These are phyloP conservation scores for Cicer pinnatifidum DNA, from an alignment of 306 rosid genomes.

Conservation along the genomic window DNA sequence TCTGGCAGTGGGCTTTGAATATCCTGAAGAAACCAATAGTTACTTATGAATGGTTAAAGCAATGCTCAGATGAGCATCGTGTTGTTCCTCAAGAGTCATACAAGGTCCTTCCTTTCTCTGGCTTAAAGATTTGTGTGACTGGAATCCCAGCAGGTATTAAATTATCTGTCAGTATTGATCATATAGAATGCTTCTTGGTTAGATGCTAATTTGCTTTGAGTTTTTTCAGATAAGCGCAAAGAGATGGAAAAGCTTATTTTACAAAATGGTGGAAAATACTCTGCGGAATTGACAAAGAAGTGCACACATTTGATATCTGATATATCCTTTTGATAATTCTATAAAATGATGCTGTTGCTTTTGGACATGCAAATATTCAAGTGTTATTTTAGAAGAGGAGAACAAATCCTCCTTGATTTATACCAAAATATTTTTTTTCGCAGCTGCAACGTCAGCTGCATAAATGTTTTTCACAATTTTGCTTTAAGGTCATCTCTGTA, in stretches of 20 bases:
- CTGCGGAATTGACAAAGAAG: constrained; percentile 78
- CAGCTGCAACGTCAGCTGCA: constrained; percentile 13
- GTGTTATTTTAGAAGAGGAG: constrained; percentile 15
- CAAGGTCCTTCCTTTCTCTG: constrained; percentile 88
- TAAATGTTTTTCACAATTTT: constrained; percentile 31
- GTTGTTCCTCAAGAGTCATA: constrained; percentile 88
- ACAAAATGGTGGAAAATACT: constrained; percentile 90
- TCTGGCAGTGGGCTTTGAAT: constrained; percentile 91
- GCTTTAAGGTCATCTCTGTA: constrained; percentile 9
- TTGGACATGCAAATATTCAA: constrained; percentile 37
- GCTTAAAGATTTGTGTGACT: constrained; percentile 84
- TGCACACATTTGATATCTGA: constrained; percentile 92
- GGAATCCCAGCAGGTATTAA: constrained; percentile 78
- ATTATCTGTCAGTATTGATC: constrained; percentile 45
- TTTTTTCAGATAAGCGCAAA: constrained; percentile 75
- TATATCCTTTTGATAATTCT: constrained; percentile 72
- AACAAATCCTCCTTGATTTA: constrained; percentile 25
- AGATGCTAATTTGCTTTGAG: constrained; percentile 47
- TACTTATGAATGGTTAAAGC: constrained; percentile 79
- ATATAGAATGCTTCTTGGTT: constrained; percentile 38
- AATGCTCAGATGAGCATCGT: constrained; percentile 92
- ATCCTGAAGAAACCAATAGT: constrained; percentile 89
- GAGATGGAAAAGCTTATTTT: constrained; percentile 70
- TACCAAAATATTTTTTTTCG: not conserved
- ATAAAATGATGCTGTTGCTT: constrained; percentile 35